Conservation (phyloP, 192 early-diverging fungal genomes). For the Coemansia sp. region DNA sequence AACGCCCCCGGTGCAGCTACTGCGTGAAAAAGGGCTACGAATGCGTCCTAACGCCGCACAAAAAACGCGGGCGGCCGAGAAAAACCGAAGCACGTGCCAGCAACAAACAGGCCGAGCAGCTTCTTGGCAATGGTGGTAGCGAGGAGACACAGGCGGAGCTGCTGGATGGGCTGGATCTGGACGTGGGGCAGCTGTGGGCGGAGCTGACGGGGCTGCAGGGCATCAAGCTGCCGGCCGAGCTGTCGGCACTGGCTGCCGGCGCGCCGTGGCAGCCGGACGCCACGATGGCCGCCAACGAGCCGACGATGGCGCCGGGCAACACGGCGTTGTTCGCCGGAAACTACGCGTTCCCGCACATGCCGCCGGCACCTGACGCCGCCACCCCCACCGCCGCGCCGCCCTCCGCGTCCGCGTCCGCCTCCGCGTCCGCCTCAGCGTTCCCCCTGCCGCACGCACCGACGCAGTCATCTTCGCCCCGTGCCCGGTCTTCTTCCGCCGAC, state of each 20-base stretch:
- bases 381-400: background rate
- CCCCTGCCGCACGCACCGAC: conserved; percentile 6
- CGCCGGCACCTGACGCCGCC: background rate
- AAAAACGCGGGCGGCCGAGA: conserved; percentile 45
- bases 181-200: conserved; percentile 39
- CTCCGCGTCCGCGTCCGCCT: no score
- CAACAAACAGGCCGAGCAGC: no score
- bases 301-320: background rate
- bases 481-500: background rate
- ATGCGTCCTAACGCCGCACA: conserved; percentile 49
- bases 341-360: conserved; percentile 33
- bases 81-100: conserved; percentile 31
- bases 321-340: conserved; percentile 30
- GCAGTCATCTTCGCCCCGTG: conserved; percentile 2
- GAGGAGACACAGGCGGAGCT: background rate
- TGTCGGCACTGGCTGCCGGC: conserved; percentile 30
- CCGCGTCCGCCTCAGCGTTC: background rate
- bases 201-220: conserved; percentile 42
- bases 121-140: no score
- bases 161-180: conserved; percentile 24
- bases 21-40: conserved; percentile 48
- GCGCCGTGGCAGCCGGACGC: conserved; percentile 19
- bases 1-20: conserved; percentile 49
- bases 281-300: conserved; percentile 5
- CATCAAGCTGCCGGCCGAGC: conserved; percentile 31